Evolutionary conservation across 768 basidiomycete genomes (phyloP), one percentile per base, ranked within the genome.

Genomic region (Suillus alpinus): DNA sequence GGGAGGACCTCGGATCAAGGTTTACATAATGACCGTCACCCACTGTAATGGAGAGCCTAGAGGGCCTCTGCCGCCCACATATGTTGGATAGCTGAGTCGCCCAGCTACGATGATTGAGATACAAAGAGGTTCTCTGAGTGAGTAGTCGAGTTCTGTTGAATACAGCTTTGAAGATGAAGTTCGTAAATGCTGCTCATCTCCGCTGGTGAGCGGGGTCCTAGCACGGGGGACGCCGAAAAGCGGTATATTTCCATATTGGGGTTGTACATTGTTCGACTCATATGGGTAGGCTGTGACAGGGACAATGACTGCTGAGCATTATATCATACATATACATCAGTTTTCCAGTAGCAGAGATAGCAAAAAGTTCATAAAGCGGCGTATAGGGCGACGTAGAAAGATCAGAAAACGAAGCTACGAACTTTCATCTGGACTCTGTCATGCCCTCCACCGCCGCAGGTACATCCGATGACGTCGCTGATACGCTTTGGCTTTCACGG

Each of bases 401-500:
- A 14, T 26, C 23, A 47, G 32, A 31, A 41, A 36, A 18, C 4
- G 8, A 55, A 36, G 23, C 12, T 23, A 34, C 56, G 10, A 41
- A 34, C 43, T 57, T 40, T 57, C 32, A 23, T 32, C n/a, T 58
- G 18, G 16, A 14, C 12, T 43, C 44, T 31, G 26, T 37, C 18
- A 26, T 23, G 8, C 43, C 59, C 39, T 39, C 56, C 55, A 40
- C 56, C 55, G 29, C 57, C 32, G 69, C 72, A 50, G 74, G 70
- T 49, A 69, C 69, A 37, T 77, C 73, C 8, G 16, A 16, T 51
- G 72, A 68, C 12, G 74, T 73, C 29, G 72, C 67, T 40, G 71
- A 62, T 18, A 80, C 65, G 56, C 75, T 78, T 64, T 77, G 77
- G 64, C 81, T 83, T 26, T 78, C 79, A 29, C 81, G 78, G 47